Evolutionary conservation across 2,329 filamentous ascomycete genomes (phyloP), one percentile per base, ranked within the genome.

Genomic region (Proliferodiscus dingleyae): DNA sequence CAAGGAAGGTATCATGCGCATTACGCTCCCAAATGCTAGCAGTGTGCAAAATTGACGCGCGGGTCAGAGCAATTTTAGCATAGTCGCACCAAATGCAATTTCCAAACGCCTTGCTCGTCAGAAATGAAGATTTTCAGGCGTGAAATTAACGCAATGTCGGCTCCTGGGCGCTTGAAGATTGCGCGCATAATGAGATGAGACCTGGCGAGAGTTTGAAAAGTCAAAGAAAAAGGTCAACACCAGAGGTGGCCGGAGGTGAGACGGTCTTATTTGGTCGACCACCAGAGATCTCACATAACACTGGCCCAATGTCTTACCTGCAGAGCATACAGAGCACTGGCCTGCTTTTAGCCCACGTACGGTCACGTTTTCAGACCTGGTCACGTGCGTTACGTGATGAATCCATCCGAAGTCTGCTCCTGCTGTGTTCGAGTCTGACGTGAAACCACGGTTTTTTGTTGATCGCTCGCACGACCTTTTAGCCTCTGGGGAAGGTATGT

Each of bases 1-100:
- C 63, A 49, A 33, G 40, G 32, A 57, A 46, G 43, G 28, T 38
- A 24, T 36, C 43, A 52, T 43, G 44, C 47, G 18, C n/a, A 16
- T 15, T 40, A 24, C 37, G 23, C 21, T 24, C 15, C 2, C 10
- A 9, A 34, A 34, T 19, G 32, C 32, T n/a, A 28, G 38, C 29
- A 19, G 37, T 19, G 19, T 15, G 13, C 6, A 16, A 26, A 7
- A n/a, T 29, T 40, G 23, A 26, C 21, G 21, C 37, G 37, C 37
- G 22, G 37, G 21, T 40, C 8, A n/a, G 22, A 26, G 22, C 13
- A 9, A 28, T 26, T 13, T 28, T 10, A 28, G 23, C 6, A 6
- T 26, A 28, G 29, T 24, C 15, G 22, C 2, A 40, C 19, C 23
- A 37, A 23, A 23, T 37, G 9, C 23, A 19, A 28, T 26, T 13